A percentile compares a stretch with the other conserved stretches of the same genome.
phyloP scores from a whole-genome alignment of 139 green algal genomes.

The Microglena sp. region DNA sequence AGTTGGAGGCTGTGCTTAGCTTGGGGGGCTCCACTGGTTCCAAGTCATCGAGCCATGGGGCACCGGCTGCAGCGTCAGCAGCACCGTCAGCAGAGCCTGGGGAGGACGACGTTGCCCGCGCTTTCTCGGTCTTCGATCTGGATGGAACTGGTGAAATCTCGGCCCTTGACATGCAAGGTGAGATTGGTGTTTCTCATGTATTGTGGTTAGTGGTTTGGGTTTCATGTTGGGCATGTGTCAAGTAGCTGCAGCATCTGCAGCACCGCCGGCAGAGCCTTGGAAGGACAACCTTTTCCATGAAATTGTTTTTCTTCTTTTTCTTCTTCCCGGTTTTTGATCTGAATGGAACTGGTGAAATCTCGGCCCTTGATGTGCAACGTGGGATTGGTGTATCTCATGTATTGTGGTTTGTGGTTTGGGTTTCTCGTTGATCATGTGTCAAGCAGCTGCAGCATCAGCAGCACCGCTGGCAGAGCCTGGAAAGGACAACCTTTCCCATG shows the following conservation, averaged over 20 bases:
- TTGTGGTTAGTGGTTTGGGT: no score
- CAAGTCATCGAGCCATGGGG: neutral
- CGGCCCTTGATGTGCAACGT: constrained; percentile 23
- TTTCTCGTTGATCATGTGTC: no score
- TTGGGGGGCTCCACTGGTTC: constrained; percentile 10
- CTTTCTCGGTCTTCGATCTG: constrained; percentile 42
- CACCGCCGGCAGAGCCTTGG: constrained; percentile 20
- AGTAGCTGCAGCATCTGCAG: neutral
- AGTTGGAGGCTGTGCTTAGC: constrained; percentile 48
- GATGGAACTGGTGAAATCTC: constrained; percentile 36
- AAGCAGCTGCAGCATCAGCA: neutral
- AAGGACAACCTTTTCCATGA: constrained; percentile 42
- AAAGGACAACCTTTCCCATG: constrained; percentile 42
- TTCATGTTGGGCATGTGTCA: no score
- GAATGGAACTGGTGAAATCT: constrained; percentile 34
- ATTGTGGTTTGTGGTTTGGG: no score
- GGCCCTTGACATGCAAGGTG: constrained; percentile 22
- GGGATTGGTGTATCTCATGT: no score
- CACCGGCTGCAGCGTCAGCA: neutral
- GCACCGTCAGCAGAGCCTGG: constrained; percentile 22
- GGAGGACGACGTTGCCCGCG: constrained; percentile 44
- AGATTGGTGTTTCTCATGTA: no score
- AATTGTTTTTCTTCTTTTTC: neutral
- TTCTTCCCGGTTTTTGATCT: constrained; percentile 44
- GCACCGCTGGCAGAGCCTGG: constrained; percentile 20